Conservation (phyloP, 2,329 filamentous ascomycete genomes). For the Fusarium bulbicola region DNA sequence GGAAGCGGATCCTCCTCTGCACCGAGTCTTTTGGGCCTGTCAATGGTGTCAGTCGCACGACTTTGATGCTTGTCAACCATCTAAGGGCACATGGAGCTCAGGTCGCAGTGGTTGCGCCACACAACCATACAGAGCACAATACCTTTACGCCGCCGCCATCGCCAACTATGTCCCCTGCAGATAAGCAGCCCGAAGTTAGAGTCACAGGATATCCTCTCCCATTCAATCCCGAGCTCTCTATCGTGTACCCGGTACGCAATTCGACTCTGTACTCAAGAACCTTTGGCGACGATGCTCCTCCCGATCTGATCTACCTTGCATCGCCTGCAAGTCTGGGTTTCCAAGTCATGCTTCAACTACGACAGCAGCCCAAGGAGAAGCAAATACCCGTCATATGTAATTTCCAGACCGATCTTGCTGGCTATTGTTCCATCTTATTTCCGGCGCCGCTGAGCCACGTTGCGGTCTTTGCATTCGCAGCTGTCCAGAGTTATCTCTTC, state of each 20-base stretch:
- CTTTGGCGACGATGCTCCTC: constrained; percentile 60
- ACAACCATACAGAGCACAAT: constrained; percentile 63
- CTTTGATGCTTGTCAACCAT: constrained; percentile 74
- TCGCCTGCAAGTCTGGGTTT: constrained; percentile 76
- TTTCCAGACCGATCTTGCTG: constrained; percentile 76
- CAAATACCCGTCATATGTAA: constrained; percentile 72
- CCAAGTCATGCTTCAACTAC: constrained; percentile 74
- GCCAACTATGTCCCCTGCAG: constrained; percentile 44
- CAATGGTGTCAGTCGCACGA: constrained; percentile 78
- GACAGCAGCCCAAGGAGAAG: constrained; percentile 63
- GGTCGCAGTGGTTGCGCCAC: constrained; percentile 73
- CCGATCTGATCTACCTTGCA: constrained; percentile 75
- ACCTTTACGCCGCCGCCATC: constrained; percentile 59
- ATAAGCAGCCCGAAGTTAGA: constrained; percentile 61
- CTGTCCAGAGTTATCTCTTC: constrained; percentile 74
- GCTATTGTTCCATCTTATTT: constrained; percentile 76
- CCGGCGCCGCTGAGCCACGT: constrained; percentile 67
- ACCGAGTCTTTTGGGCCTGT: constrained; percentile 78
- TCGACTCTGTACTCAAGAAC: constrained; percentile 68
- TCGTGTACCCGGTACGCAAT: constrained; percentile 74
- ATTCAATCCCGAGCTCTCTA: constrained; percentile 75
- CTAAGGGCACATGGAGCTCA: constrained; percentile 70
- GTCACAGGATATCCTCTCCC: constrained; percentile 72
- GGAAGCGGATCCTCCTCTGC: constrained; percentile 71
- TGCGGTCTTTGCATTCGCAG: constrained; percentile 68